Conservation (phyloP, 306 rosid genomes). For the Dicorynia guianensis region DNA sequence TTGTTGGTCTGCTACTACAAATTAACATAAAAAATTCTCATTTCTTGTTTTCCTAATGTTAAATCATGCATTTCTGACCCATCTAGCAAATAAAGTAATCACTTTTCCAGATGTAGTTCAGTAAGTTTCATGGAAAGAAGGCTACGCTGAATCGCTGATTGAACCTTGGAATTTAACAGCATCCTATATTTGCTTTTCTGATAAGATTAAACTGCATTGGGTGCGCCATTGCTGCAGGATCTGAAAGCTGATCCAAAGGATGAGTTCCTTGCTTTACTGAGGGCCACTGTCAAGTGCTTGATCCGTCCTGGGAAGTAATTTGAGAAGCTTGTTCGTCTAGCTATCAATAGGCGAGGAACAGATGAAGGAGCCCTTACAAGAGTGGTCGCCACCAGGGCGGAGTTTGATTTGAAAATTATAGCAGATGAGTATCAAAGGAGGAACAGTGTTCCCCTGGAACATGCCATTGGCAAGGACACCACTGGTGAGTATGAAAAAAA, state of each 20-base stretch:
- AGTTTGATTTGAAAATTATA: constrained; percentile 50
- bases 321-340: constrained; percentile 44
- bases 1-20: no score
- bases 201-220: not conserved
- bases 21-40: no score
- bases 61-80: no score
- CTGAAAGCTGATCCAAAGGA: constrained; percentile 52
- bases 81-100: no score
- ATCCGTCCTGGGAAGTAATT: constrained; percentile 45
- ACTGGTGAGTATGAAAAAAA: constrained; percentile 49
- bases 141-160: no score
- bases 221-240: constrained; percentile 41
- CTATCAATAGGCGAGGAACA: constrained; percentile 50
- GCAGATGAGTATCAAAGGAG: constrained; percentile 54
- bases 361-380: constrained; percentile 58
- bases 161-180: not conserved
- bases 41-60: no score
- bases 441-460: constrained; percentile 54
- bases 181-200: not conserved
- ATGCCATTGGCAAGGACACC: constrained; percentile 52
- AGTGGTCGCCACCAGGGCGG: constrained; percentile 58
- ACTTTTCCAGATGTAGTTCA: no score
- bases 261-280: constrained; percentile 48
- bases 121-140: no score
- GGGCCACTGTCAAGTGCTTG: constrained; percentile 55